A percentile compares a stretch with the other conserved stretches of the same genome.
phyloP scores from a whole-genome alignment of 495 filamentous ascomycete genomes.

The Arthonia radiata region DNA sequence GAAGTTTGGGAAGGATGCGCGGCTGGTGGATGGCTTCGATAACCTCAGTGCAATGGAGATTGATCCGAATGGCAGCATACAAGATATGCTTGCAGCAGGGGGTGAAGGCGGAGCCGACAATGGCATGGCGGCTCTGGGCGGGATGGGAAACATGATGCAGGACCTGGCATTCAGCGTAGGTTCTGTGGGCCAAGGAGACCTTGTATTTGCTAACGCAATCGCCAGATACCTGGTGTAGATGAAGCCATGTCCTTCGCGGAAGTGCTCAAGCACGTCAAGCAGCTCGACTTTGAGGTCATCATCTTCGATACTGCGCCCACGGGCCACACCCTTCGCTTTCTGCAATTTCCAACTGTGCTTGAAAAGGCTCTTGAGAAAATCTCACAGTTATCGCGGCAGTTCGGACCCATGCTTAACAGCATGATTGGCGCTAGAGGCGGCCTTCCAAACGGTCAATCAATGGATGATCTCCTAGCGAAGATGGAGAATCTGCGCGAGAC shows the following conservation, averaged over 20 bases:
- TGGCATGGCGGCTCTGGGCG: conserved; percentile 34
- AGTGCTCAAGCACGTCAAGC: conserved; percentile 97
- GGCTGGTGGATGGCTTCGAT: conserved; percentile 69
- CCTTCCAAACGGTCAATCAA: conserved; percentile 70
- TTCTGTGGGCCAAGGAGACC: conserved; percentile 14
- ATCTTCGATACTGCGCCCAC: conserved; percentile 98
- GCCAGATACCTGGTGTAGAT: conserved; percentile 87
- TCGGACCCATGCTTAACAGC: conserved; percentile 86
- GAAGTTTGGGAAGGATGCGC: conserved; percentile 97
- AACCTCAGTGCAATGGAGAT: conserved; percentile 99
- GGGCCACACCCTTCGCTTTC: conserved; percentile 95
- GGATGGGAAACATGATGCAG: conserved; percentile 51
- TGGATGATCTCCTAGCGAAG: conserved; percentile 78
- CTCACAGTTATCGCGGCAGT: conserved; percentile 77
- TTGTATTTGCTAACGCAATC: conserved; percentile 29
- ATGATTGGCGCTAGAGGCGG: conserved; percentile 64
- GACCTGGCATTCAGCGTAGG: conserved; percentile 45
- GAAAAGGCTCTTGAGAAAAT: conserved; percentile 96
- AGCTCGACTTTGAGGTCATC: conserved; percentile 93
- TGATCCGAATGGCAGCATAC: conserved; percentile 92
- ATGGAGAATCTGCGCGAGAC: conserved; percentile 81
- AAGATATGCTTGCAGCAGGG: conserved; percentile 68
- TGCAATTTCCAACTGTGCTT: conserved; percentile 93
- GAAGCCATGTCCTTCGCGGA: conserved; percentile 99
- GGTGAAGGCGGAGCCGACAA: conserved; percentile 50